Evolutionary conservation across 2,329 filamentous ascomycete species (phyloP).

Genomic region (Venturia effusa): DNA sequence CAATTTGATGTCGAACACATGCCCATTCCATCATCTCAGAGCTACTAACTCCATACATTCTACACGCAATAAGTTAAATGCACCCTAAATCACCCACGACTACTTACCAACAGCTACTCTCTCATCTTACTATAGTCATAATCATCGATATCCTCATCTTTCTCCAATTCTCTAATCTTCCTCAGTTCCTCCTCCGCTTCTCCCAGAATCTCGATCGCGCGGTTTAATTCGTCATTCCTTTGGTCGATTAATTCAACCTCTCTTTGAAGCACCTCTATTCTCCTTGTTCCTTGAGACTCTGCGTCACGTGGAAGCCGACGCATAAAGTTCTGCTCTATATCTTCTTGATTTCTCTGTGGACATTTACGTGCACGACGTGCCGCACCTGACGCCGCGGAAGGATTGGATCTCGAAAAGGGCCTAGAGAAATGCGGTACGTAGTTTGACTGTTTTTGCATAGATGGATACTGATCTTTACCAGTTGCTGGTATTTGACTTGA

Average conservation of each 20-base stretch:
- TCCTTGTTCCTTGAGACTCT: neutral
- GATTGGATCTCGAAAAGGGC: neutral
- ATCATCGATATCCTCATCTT: neutral
- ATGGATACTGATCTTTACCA: neutral
- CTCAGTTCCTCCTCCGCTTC: neutral
- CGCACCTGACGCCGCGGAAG: neutral
- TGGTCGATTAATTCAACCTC: neutral
- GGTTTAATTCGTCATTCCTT: neutral
- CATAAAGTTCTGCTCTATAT: neutral
- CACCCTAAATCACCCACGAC: neutral
- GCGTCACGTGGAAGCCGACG: neutral
- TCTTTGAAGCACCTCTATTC: neutral
- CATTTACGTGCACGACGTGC: neutral
- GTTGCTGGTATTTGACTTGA: neutral
- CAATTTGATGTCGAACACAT: too few relatives aligned
- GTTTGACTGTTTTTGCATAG: too few relatives aligned
- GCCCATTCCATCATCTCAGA: too few relatives aligned
- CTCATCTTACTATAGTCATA: neutral
- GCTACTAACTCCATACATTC: too few relatives aligned
- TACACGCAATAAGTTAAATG: neutral
- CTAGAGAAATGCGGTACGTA: neutral
- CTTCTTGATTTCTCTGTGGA: neutral
- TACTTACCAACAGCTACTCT: neutral
- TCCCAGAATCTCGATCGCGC: neutral
- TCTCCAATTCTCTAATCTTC: neutral